Evolutionary conservation across 2,329 filamentous ascomycete species (phyloP).

Genomic region (Didymella exigua): DNA sequence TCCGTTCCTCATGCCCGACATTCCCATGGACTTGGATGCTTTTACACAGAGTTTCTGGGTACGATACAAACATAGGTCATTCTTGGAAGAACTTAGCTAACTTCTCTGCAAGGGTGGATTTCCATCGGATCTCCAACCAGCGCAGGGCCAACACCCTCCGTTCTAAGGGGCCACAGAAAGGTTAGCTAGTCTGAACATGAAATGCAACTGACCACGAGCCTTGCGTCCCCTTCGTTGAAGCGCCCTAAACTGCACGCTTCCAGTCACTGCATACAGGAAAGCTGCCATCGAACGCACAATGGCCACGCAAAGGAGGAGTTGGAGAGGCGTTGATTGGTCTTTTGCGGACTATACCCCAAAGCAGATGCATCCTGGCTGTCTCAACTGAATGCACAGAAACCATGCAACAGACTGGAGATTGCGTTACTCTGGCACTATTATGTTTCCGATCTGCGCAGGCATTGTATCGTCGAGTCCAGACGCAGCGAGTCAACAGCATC

Average conservation of each 20-base stretch:
- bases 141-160: background rate
- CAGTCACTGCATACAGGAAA: background rate
- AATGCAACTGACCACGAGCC: background rate
- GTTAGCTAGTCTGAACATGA: too few relatives aligned
- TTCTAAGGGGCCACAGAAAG: background rate
- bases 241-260: background rate
- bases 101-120: background rate
- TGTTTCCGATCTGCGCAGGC: background rate
- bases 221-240: background rate
- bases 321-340: background rate
- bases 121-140: background rate
- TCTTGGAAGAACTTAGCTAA: background rate
- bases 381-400: background rate
- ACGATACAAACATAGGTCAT: background rate
- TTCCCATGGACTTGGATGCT: constrained; percentile 31
- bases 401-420: background rate
- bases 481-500: background rate
- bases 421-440: background rate
- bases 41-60: constrained; percentile 34
- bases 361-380: background rate
- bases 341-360: background rate
- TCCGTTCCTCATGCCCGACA: constrained; percentile 25
- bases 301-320: background rate
- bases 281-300: background rate
- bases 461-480: background rate